Evolutionary conservation across 805 yeast genomes (phyloP).

Genomic region (Pichia phayaonensis): DNA sequence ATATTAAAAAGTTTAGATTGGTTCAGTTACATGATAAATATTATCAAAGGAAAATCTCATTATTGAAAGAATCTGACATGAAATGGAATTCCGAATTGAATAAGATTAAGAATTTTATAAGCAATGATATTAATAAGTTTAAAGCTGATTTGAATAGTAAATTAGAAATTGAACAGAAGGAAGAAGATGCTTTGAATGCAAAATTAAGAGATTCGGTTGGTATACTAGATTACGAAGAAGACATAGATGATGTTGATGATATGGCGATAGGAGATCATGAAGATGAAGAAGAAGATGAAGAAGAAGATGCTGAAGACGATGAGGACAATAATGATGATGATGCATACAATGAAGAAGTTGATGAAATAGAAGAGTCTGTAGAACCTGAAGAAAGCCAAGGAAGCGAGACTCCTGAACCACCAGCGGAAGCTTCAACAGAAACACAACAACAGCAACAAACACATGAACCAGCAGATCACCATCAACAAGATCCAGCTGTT

Average conservation of each 20-base stretch:
- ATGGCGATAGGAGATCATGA: constrained; percentile 7
- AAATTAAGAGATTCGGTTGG: constrained; percentile 4
- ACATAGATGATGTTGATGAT: constrained; percentile 3
- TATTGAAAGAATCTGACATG: constrained; percentile 16
- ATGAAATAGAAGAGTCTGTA: neutral
- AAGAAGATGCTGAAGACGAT: neutral
- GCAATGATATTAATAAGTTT: constrained; percentile 16
- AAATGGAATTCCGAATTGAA: constrained; percentile 25
- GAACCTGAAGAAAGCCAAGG: neutral
- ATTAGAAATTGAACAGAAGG: constrained; percentile 13
- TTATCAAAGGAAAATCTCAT: constrained; percentile 18
- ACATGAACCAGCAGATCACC: neutral
- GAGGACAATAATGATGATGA: constrained; percentile 8
- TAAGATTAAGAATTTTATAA: constrained; percentile 17
- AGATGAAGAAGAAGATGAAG: neutral
- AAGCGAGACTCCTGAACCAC: neutral
- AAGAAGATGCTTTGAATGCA: neutral
- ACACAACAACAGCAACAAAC: neutral
- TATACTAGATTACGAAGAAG: neutral
- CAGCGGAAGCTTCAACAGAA: neutral
- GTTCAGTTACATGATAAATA: constrained; percentile 22
- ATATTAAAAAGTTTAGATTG: constrained; percentile 22
- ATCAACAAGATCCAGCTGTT: neutral
- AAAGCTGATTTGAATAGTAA: constrained; percentile 6
- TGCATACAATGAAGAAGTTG: constrained; percentile 4